Percentiles rank a stretch among this genome's conserved stretches.
Conservation (phyloP, 495 filamentous ascomycete genomes). For the Lasiosphaeria ovina region DNA sequence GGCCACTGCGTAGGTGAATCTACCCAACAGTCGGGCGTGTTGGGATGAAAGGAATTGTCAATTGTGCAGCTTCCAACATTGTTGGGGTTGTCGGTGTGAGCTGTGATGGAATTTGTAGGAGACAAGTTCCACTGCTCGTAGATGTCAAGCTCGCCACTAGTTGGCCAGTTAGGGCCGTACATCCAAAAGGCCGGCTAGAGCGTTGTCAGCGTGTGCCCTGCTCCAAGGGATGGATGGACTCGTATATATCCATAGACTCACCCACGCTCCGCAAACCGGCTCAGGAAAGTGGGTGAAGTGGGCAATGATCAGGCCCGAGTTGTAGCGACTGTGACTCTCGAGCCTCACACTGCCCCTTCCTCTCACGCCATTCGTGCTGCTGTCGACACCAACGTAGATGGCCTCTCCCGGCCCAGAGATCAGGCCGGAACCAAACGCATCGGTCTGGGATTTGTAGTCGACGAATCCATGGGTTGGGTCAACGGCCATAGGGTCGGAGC, state of each 20-base stretch:
- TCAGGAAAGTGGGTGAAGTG: constrained; percentile 72
- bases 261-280: constrained; percentile 57
- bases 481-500: constrained; percentile 20
- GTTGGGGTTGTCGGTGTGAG: constrained; percentile 64
- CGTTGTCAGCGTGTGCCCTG: background rate
- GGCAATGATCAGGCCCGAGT: constrained; percentile 66
- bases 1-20: constrained; percentile 25
- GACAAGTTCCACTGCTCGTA: constrained; percentile 78
- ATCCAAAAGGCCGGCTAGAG: constrained; percentile 62
- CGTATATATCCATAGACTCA: too few relatives aligned
- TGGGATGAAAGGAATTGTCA: constrained; percentile 6
- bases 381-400: constrained; percentile 51
- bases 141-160: constrained; percentile 82
- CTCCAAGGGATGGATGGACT: too few relatives aligned
- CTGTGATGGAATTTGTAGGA: constrained; percentile 61
- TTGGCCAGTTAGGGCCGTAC: constrained; percentile 72
- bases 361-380: constrained; percentile 20
- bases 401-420: constrained; percentile 47
- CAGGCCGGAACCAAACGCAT: constrained; percentile 54
- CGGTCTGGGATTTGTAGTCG: constrained; percentile 54
- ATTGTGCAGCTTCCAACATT: constrained; percentile 60
- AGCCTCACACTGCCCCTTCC: constrained; percentile 69
- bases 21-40: too few relatives aligned
- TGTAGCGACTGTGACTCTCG: constrained; percentile 63
- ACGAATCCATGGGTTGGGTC: constrained; percentile 70